Evolutionary conservation across 768 basidiomycete species (phyloP).

Genomic region (Podaxis sp.): DNA sequence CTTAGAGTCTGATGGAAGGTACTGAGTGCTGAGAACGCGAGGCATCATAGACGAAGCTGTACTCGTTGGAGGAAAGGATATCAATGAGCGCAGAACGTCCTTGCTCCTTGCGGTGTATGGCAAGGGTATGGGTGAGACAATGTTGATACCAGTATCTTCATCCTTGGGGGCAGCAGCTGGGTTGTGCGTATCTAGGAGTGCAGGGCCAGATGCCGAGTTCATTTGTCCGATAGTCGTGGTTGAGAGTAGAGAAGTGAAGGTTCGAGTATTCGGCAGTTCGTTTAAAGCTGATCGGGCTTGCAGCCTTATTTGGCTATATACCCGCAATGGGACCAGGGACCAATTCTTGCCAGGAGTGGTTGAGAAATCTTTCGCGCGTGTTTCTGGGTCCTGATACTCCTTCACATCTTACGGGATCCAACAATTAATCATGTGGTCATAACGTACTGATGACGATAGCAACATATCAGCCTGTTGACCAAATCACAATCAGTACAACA

Average conservation of each 20-base stretch:
- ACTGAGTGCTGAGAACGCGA: background rate
- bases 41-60: background rate
- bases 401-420: no score
- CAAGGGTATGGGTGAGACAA: slow-evolving; percentile 31
- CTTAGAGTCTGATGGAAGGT: background rate
- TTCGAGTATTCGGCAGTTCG: background rate
- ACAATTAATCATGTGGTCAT: no score
- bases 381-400: no score
- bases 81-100: slow-evolving; percentile 29
- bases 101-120: slow-evolving; percentile 29
- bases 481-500: no score
- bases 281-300: background rate
- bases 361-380: no score
- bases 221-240: background rate
- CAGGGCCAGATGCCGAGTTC: background rate
- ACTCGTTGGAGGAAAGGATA: slow-evolving; percentile 26
- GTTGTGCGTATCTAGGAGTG: background rate
- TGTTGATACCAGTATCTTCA: slow-evolving; percentile 17
- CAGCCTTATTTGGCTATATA: background rate
- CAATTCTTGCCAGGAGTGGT: no score
- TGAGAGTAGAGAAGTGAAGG: background rate
- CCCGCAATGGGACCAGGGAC: background rate
- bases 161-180: background rate
- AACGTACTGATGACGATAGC: no score
- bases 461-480: no score